Evolutionary conservation across 179 eudicot species (phyloP).

Genomic region (Nepenthes alata): DNA sequence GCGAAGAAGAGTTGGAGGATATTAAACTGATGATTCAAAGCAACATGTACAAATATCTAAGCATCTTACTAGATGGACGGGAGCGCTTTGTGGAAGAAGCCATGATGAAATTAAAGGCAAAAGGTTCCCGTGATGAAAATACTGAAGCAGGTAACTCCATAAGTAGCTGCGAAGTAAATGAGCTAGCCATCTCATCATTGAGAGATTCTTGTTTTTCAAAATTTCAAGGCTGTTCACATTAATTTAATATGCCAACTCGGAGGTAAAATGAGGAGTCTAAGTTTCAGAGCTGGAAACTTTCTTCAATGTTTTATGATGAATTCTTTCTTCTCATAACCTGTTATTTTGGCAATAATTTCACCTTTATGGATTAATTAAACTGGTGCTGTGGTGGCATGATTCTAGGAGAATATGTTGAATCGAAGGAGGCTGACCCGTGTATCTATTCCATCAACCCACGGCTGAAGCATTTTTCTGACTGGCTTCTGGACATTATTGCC

Average conservation of each 20-base stretch:
- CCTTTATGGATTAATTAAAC: constrained; percentile 29
- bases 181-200: no score
- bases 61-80: constrained; percentile 86
- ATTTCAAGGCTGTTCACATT: no score
- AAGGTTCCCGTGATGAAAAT: constrained; percentile 16
- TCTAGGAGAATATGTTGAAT: constrained; percentile 40
- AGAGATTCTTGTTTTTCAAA: no score
- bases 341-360: no score
- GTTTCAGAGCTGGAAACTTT: no score
- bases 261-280: no score
- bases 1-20: constrained; percentile 65
- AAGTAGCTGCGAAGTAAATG: no score
- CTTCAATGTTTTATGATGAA: no score
- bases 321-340: no score
- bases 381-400: constrained; percentile 30
- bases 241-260: no score
- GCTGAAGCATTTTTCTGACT: constrained; percentile 90
- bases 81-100: constrained; percentile 95
- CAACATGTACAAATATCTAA: constrained; percentile 83
- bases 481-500: constrained; percentile 93
- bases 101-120: constrained; percentile 22
- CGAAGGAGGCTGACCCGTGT: constrained; percentile 32
- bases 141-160: constrained; percentile 40
- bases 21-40: constrained; percentile 97
- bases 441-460: constrained; percentile 69